phyloP scores from a whole-genome alignment of 23 red algal genomes.

The Gracilaria domingensis region DNA sequence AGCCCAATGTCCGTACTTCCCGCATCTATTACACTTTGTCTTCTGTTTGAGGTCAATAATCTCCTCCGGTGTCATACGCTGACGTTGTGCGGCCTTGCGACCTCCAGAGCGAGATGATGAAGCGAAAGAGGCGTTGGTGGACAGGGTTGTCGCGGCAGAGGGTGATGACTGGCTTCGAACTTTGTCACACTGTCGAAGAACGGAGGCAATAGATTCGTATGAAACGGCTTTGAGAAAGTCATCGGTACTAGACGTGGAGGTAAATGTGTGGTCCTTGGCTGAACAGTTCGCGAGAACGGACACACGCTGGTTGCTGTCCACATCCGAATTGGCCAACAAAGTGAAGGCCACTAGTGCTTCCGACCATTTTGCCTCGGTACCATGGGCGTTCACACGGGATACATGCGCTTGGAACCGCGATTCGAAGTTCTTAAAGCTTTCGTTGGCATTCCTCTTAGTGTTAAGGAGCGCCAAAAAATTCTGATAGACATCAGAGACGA shows the following conservation, averaged over 20 bases:
- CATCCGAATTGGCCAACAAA: not conserved
- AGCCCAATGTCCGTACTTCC: slow-evolving; percentile 17
- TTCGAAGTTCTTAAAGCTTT: slow-evolving; percentile 6
- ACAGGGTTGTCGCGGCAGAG: too few species aligned
- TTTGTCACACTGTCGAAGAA: not conserved
- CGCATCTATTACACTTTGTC: slow-evolving; percentile 19
- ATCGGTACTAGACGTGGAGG: not conserved
- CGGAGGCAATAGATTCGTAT: not conserved
- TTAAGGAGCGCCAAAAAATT: not conserved
- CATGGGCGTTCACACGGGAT: not conserved
- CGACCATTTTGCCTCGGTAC: not conserved
- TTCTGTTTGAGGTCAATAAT: slow-evolving; percentile 12
- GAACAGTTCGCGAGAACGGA: not conserved
- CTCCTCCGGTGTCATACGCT: slow-evolving; percentile 2
- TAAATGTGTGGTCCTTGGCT: not conserved
- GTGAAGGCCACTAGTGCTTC: not conserved
- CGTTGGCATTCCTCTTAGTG: not conserved
- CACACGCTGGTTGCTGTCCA: not conserved
- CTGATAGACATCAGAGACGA: slow-evolving; percentile 32
- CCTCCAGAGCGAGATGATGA: too few species aligned
- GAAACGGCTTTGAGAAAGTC: not conserved
- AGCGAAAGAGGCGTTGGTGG: too few species aligned
- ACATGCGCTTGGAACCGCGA: not conserved
- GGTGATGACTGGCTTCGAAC: too few species aligned
- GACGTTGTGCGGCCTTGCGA: too few species aligned